phyloP scores from a whole-genome alignment of 805 yeast genomes.

The Phaffomyces thermotolerans region DNA sequence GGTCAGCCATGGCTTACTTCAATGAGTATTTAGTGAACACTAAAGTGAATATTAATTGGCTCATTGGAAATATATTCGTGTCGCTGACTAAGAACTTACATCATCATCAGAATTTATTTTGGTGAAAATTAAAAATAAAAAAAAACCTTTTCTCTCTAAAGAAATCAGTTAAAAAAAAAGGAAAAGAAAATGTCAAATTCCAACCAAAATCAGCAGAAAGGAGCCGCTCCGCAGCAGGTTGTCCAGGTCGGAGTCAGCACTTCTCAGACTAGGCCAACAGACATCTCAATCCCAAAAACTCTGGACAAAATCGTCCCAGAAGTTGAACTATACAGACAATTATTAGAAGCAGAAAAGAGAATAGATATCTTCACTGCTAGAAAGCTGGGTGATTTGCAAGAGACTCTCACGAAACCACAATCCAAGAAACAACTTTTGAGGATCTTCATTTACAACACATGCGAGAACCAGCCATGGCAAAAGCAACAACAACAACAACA shows the following conservation, averaged over 20 bases:
- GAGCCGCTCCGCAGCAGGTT: conserved; percentile 12
- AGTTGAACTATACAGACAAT: conserved; percentile 60
- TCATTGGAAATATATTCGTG: neutral
- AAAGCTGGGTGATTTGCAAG: conserved; percentile 81
- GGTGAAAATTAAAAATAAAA: no score
- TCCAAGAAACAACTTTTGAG: conserved; percentile 57
- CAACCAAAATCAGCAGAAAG: conserved; percentile 1
- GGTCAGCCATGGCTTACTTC: conserved; percentile 1
- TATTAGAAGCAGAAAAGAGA: conserved; percentile 74
- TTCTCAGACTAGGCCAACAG: conserved; percentile 39
- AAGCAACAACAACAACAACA: conserved; percentile 55
- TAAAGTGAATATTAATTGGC: no score
- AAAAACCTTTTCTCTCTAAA: neutral
- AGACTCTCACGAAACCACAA: conserved; percentile 39
- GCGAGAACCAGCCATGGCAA: conserved; percentile 90
- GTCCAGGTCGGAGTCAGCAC: conserved; percentile 15
- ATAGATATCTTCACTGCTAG: conserved; percentile 77
- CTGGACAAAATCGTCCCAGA: conserved; percentile 51
- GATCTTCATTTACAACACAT: conserved; percentile 72
- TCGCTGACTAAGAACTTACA: neutral
- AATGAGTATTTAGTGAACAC: neutral
- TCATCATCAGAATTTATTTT: no score
- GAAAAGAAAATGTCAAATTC: neutral
- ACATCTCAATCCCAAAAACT: conserved; percentile 41
- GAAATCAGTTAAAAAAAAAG: neutral